Evolutionary conservation across 495 filamentous ascomycete genomes (phyloP).

Genomic region (Pyronema domesticum): DNA sequence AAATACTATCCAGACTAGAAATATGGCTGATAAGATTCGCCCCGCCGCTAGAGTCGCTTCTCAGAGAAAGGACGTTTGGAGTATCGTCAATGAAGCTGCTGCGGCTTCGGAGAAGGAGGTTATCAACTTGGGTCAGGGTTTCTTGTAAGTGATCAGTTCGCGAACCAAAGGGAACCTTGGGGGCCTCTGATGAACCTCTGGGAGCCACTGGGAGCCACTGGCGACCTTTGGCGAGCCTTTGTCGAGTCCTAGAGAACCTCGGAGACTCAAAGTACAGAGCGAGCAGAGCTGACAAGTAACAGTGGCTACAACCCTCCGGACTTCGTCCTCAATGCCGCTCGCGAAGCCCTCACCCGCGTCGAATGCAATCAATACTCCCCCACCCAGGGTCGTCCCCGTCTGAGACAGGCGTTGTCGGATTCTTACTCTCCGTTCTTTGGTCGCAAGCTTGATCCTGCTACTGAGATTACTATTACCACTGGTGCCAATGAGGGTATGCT

Average conservation of each 20-base stretch:
- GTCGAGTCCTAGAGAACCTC: no score
- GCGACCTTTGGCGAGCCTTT: no score
- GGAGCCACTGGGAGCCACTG: no score
- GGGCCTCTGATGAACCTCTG: no score
- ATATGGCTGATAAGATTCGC: slow-evolving; percentile 28
- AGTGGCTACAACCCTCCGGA: slow-evolving; percentile 87
- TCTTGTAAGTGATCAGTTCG: slow-evolving; percentile 40
- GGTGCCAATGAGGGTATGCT: slow-evolving; percentile 76
- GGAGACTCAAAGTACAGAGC: no score
- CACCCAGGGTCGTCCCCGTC: slow-evolving; percentile 73
- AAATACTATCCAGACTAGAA: not conserved
- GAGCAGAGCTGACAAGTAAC: not conserved
- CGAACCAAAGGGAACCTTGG: not conserved
- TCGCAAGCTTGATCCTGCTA: slow-evolving; percentile 61
- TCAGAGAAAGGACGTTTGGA: slow-evolving; percentile 88
- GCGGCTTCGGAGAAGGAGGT: slow-evolving; percentile 80
- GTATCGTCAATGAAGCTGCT: slow-evolving; percentile 85
- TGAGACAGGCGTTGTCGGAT: slow-evolving; percentile 79
- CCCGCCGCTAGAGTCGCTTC: slow-evolving; percentile 67
- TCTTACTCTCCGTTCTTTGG: slow-evolving; percentile 79
- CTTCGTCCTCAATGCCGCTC: slow-evolving; percentile 83
- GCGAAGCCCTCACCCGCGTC: slow-evolving; percentile 71
- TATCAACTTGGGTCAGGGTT: slow-evolving; percentile 93
- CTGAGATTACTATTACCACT: slow-evolving; percentile 85
- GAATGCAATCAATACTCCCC: slow-evolving; percentile 98